These are phyloP conservation scores for Reutealis trisperma DNA, from an alignment of 345 rosid genomes.

Conservation along the genomic window DNA sequence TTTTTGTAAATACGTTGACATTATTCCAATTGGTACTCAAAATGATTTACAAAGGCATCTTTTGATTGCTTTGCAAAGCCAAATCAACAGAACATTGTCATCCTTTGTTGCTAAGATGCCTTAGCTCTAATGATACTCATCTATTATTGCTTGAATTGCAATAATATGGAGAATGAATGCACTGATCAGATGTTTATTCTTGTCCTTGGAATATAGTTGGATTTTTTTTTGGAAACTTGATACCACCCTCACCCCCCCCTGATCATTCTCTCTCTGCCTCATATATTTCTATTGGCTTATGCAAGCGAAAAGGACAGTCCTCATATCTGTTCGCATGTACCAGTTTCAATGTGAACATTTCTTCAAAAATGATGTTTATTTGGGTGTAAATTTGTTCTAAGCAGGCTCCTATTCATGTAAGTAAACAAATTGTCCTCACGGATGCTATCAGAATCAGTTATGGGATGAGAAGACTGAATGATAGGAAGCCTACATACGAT, in stretches of 20 bases:
- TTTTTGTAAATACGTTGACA: neutral
- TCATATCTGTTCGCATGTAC: neutral
- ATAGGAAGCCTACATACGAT: conserved; percentile 60
- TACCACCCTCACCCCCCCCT: neutral
- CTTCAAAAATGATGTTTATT: conserved; percentile 10
- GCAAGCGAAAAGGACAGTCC: too few relatives aligned
- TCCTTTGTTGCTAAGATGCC: neutral
- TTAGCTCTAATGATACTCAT: neutral
- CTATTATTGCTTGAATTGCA: neutral
- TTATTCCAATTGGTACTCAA: neutral
- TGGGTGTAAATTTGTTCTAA: conserved; percentile 18
- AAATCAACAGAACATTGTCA: neutral
- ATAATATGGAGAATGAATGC: neutral
- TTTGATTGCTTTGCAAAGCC: neutral
- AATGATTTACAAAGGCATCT: neutral
- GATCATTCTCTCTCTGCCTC: neutral
- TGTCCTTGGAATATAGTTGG: neutral
- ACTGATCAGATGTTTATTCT: neutral
- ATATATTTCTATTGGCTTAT: neutral
- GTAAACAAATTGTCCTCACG: conserved; percentile 65
- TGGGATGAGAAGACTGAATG: conserved; percentile 52
- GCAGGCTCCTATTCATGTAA: conserved; percentile 90
- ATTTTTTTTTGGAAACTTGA: neutral
- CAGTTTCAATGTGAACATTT: conserved; percentile 9
- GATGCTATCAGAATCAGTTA: conserved; percentile 80